Evolutionary conservation across 1,139 yeast species (phyloP), one percentile per base, ranked within the genome.

Genomic region (Sugiyamaella grinbergsii): DNA sequence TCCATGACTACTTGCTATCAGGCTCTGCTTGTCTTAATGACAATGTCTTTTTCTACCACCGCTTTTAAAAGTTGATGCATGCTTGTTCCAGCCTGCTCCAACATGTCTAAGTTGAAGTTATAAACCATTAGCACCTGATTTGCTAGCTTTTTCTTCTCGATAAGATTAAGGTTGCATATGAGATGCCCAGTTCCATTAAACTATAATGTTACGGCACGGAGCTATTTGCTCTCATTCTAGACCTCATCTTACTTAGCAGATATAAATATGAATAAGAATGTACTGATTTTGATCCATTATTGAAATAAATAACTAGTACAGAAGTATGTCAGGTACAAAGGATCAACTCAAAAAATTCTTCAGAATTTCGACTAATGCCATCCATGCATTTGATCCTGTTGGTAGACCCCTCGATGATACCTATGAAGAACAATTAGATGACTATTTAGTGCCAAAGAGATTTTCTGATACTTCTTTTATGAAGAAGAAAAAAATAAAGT

Each of bases 111-210:
- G 16, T 37, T 22, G 13, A 19, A n/a, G n/a, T 37, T 37, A 37
- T 37, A 7, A 37, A 37, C 41, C 8, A n/a, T 37, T 16, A n/a
- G 18, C 15, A 26, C 11, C 31, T 29, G 44, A 40, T 28, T 40
- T n/a, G 23, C 36, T 28, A 24, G n/a, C 36, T 31, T 20, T 18
- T n/a, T n/a, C 8, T n/a, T 19, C 24, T 20, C 19, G 45, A 41
- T 41, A 32, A 41, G 37, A 41, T 41, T 41, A 41, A 41, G 45
- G 34, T 41, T 41, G 45, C 45, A 41, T 41, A 28, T 13, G 28
- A 41, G 37, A 41, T 41, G 45, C 18, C n/a, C 13, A 19, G n/a
- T 15, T 23, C 26, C 34, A 41, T 41, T 41, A 41, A 41, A 41
- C 44, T 29, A 41, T 41, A 28, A 19, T 23, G 23, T 6, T 26